phyloP scores from a whole-genome alignment of 1,139 yeast species.

The Citeromyces hawaiiensis region DNA sequence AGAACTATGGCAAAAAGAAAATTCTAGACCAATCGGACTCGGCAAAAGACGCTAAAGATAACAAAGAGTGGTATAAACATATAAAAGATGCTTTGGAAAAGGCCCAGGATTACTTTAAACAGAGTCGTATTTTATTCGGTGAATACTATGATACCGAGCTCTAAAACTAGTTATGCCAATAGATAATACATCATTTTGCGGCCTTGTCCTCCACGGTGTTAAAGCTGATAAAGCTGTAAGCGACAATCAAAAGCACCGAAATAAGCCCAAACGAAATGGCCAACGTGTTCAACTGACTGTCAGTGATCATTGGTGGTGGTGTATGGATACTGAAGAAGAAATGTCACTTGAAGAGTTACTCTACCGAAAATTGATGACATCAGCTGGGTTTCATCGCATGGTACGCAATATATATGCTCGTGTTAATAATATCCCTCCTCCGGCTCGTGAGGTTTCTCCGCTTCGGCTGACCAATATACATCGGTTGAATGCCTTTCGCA shows the following conservation, averaged over 20 bases:
- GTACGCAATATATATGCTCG: conserved; percentile 53
- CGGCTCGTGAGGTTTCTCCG: conserved; percentile 15
- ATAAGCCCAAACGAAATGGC: conserved; percentile 68
- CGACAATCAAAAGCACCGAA: conserved; percentile 56
- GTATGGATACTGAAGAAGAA: not conserved
- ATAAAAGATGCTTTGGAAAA: conserved; percentile 41
- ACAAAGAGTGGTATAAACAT: conserved; percentile 30
- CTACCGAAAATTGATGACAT: conserved; percentile 30
- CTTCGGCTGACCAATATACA: conserved; percentile 39
- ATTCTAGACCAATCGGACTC: conserved; percentile 22
- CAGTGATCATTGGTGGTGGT: conserved; percentile 50
- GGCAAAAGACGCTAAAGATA: conserved; percentile 10
- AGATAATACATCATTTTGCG: not conserved
- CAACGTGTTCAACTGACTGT: conserved; percentile 60
- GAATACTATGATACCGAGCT: conserved; percentile 33
- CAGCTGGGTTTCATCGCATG: conserved; percentile 55
- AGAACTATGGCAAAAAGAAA: conserved; percentile 61
- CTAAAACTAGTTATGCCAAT: conserved; percentile 5
- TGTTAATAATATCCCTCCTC: conserved; percentile 44
- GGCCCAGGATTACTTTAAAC: conserved; percentile 43
- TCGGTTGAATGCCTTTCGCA: conserved; percentile 45
- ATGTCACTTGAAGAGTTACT: conserved; percentile 1
- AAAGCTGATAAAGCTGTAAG: conserved; percentile 48
- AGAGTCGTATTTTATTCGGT: conserved; percentile 42
- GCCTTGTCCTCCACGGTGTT: conserved; percentile 15